Evolutionary conservation across 371 early-diverging fungal species (phyloP).

Genomic region (Apophysomyces sp.): DNA sequence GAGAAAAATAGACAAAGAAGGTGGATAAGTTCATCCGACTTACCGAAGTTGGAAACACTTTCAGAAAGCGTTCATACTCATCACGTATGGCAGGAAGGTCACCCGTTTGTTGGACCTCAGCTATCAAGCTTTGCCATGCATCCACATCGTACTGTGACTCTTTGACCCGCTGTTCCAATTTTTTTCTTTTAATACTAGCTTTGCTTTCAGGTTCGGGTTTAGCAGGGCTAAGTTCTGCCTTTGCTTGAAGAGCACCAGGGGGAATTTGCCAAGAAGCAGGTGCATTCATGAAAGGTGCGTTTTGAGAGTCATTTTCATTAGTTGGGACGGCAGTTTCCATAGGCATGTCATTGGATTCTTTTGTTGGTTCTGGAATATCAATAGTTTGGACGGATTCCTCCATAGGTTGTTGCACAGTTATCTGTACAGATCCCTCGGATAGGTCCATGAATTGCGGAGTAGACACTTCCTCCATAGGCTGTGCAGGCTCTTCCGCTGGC

Average conservation of each 20-base stretch:
- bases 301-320: not conserved
- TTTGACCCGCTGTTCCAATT: constrained; percentile 50
- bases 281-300: constrained; percentile 24
- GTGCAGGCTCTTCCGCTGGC: not conserved
- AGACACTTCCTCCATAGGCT: not conserved
- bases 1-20: constrained; percentile 8
- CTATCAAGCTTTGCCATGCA: constrained; percentile 68
- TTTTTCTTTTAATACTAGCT: constrained; percentile 44
- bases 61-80: constrained; percentile 71
- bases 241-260: constrained; percentile 39
- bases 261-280: constrained; percentile 63
- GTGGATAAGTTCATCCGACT: constrained; percentile 34
- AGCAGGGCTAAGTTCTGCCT: constrained; percentile 3
- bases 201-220: constrained; percentile 21
- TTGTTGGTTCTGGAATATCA: not conserved
- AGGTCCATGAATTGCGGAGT: not conserved
- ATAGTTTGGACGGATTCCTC: not conserved
- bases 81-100: constrained; percentile 65
- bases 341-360: not conserved
- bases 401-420: not conserved
- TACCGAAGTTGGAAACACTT: constrained; percentile 87
- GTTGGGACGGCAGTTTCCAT: not conserved
- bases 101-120: constrained; percentile 56
- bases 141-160: constrained; percentile 63
- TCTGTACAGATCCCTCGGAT: not conserved